Percentiles rank a stretch among this genome's conserved stretches.
Conservation (phyloP, 352 stramenopile species). For the Thraustotheca clavata region DNA sequence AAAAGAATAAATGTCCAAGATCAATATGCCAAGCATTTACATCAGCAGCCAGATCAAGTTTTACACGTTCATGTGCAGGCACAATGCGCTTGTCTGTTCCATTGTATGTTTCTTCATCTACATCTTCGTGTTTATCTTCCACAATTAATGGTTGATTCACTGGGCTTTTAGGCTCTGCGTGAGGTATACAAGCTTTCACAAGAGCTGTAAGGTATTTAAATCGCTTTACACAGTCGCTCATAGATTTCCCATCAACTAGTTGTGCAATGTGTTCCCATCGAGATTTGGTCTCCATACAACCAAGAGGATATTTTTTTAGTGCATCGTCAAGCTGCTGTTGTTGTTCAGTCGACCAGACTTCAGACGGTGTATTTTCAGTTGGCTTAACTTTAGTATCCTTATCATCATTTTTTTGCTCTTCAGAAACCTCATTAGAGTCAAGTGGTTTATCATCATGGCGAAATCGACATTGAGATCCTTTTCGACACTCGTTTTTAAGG, state of each 20-base stretch:
- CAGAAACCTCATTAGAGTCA: not conserved
- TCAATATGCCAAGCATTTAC: slow-evolving; percentile 41
- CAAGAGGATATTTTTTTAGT: slow-evolving; percentile 55
- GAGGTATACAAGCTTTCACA: slow-evolving; percentile 24
- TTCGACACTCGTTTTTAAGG: not conserved
- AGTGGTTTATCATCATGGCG: not conserved
- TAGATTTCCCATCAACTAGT: slow-evolving; percentile 48
- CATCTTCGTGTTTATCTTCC: not conserved
- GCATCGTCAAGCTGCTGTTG: slow-evolving; percentile 56
- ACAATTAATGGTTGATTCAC: too few species aligned
- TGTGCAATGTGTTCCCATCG: slow-evolving; percentile 58
- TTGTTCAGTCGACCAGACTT: slow-evolving; percentile 48
- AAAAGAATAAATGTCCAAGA: slow-evolving; percentile 63
- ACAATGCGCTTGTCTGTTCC: slow-evolving; percentile 40
- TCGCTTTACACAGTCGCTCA: slow-evolving; percentile 79
- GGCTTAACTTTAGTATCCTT: too few species aligned
- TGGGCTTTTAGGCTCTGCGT: not conserved
- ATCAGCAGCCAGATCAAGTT: slow-evolving; percentile 46
- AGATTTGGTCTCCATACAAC: slow-evolving; percentile 56
- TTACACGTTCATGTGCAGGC: slow-evolving; percentile 32
- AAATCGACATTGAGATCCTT: slow-evolving; percentile 9
- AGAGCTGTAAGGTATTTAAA: slow-evolving; percentile 57
- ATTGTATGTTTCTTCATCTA: slow-evolving; percentile 12
- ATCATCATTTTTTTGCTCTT: not conserved
- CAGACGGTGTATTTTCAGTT: not conserved